Conservation (phyloP, 169 alveolate species). For the Plasmodium yoelii region DNA sequence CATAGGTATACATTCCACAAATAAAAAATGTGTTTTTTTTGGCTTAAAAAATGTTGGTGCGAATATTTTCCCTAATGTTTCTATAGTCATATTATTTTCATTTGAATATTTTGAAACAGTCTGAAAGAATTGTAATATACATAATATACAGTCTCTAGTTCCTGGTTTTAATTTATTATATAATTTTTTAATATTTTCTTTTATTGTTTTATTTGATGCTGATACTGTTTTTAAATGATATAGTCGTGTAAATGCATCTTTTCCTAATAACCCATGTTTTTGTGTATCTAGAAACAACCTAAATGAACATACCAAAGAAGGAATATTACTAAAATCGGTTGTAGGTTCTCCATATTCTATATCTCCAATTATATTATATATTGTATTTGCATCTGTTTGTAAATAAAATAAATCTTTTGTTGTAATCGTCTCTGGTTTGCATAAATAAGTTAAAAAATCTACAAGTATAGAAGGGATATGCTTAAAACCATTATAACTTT, state of each 20-base stretch:
- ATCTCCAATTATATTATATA: conserved; percentile 79
- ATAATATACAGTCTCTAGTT: conserved; percentile 27
- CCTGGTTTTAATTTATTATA: conserved; percentile 55
- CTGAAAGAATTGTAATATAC: conserved; percentile 58
- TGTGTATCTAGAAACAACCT: conserved; percentile 82
- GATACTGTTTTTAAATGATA: conserved; percentile 60
- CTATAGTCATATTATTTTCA: conserved; percentile 69
- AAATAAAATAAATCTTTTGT: conserved; percentile 80
- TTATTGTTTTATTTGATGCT: conserved; percentile 53
- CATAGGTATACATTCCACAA: conserved; percentile 43
- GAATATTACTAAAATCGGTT: conserved; percentile 72
- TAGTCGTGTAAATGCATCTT: conserved; percentile 51
- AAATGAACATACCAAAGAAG: conserved; percentile 81
- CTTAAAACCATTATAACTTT: conserved; percentile 78
- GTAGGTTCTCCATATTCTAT: conserved; percentile 80
- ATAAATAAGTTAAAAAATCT: conserved; percentile 77
- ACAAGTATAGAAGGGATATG: conserved; percentile 80
- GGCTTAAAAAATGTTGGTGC: conserved; percentile 52
- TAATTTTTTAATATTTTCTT: conserved; percentile 27
- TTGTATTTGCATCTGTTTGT: conserved; percentile 77
- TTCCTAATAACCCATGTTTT: conserved; percentile 81
- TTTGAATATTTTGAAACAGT: conserved; percentile 42
- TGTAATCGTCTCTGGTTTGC: conserved; percentile 72
- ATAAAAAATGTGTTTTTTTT: conserved; percentile 27
- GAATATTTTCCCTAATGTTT: conserved; percentile 39